Conservation (phyloP, 305 asterid genomes). For the Withania somnifera region DNA sequence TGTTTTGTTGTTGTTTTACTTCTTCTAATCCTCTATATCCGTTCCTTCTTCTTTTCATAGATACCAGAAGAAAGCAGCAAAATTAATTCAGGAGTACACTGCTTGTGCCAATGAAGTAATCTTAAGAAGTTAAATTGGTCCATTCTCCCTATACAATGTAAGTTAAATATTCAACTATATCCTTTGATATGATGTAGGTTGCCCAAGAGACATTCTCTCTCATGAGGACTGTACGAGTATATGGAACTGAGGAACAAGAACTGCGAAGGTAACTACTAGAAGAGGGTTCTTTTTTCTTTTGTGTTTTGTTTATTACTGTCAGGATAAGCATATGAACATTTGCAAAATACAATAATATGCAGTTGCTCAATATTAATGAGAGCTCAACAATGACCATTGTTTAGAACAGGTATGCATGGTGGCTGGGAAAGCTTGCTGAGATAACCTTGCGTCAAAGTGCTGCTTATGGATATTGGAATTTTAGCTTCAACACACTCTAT, state of each 20-base stretch:
- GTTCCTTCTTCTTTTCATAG: constrained; percentile 24
- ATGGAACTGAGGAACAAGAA: constrained; percentile 89
- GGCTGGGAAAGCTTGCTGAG: constrained; percentile 80
- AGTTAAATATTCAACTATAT: neutral
- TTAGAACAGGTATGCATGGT: constrained; percentile 41
- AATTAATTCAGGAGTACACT: constrained; percentile 75
- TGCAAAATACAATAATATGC: neutral
- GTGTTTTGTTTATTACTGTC: neutral
- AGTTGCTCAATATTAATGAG: neutral
- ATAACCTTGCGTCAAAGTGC: constrained; percentile 88
- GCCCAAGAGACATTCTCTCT: constrained; percentile 93
- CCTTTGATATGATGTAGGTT: constrained; percentile 36
- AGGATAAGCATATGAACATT: neutral
- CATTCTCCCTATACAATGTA: neutral
- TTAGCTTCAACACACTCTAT: constrained; percentile 77
- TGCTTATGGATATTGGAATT: constrained; percentile 93
- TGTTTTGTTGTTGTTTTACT: too few species aligned
- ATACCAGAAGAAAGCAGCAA: constrained; percentile 94
- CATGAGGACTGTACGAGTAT: constrained; percentile 92
- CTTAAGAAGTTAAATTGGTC: neutral
- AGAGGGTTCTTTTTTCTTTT: neutral
- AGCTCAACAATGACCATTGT: constrained; percentile 6
- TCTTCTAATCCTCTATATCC: neutral
- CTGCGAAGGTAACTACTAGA: constrained; percentile 44
- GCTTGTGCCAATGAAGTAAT: constrained; percentile 92